A percentile compares a stretch with the other conserved stretches of the same genome.
These are phyloP conservation scores for Diplotaxis tenuifolia DNA, from an alignment of 345 rosid genomes.

Conservation along the genomic window DNA sequence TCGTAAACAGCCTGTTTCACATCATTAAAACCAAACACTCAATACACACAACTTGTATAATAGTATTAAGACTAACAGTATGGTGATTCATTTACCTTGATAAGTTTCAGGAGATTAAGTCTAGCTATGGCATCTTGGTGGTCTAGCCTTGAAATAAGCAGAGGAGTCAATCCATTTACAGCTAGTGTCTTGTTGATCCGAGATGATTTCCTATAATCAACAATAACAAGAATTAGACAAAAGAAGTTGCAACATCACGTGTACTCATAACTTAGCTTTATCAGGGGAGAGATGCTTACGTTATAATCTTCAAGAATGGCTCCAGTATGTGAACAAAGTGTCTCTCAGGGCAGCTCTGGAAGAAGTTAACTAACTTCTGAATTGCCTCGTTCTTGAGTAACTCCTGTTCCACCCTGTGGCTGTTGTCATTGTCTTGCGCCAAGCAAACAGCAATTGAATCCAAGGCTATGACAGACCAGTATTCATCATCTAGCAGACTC, in stretches of 20 bases:
- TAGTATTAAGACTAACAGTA: background rate
- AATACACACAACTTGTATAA: background rate
- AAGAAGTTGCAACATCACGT: background rate
- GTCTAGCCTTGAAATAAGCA: slow-evolving; percentile 83
- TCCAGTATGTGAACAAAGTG: slow-evolving; percentile 96
- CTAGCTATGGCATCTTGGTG: slow-evolving; percentile 99
- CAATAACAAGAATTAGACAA: slow-evolving; percentile 9
- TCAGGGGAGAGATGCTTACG: slow-evolving; percentile 61
- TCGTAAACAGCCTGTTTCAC: slow-evolving; percentile 80
- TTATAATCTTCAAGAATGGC: slow-evolving; percentile 96
- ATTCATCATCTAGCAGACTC: slow-evolving; percentile 81
- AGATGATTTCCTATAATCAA: slow-evolving; percentile 77
- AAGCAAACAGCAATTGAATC: slow-evolving; percentile 97
- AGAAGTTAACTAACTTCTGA: slow-evolving; percentile 85
- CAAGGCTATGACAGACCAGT: slow-evolving; percentile 93
- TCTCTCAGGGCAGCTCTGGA: slow-evolving; percentile 93
- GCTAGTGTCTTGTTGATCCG: slow-evolving; percentile 93
- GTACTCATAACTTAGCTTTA: too few relatives aligned
- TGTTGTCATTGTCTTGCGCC: slow-evolving; percentile 96
- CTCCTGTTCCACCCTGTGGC: slow-evolving; percentile 92
- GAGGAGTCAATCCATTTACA: slow-evolving; percentile 93
- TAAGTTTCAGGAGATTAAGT: slow-evolving; percentile 86
- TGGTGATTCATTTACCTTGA: slow-evolving; percentile 55
- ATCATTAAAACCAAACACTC: background rate
- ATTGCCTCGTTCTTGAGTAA: slow-evolving; percentile 85